A percentile compares a stretch with the other conserved stretches of the same genome.
Evolutionary conservation across 768 basidiomycete species (phyloP).

Genomic region (Leccinum longicurvipes): DNA sequence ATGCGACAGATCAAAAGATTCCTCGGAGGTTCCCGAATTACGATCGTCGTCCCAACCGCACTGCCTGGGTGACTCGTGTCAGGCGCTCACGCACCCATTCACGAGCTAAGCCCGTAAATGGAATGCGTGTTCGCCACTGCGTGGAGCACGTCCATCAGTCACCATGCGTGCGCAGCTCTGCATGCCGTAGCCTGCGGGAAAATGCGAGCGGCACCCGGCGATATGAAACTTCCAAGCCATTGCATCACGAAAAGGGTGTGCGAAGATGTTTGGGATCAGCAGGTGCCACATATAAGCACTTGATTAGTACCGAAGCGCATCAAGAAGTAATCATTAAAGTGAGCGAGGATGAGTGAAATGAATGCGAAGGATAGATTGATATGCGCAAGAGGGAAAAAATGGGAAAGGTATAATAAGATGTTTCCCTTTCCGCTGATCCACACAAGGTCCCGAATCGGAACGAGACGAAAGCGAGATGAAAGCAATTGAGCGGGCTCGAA

Average conservation of each 20-base stretch:
- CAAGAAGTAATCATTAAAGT: constrained; percentile 10
- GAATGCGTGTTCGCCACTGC: constrained; percentile 21
- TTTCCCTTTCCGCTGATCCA: constrained; percentile 5
- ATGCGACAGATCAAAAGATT: constrained; percentile 18
- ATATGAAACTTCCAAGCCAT: constrained; percentile 16
- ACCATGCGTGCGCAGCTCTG: constrained; percentile 24
- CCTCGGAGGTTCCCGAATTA: constrained; percentile 22
- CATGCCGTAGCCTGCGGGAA: constrained; percentile 28
- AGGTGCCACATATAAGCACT: constrained; percentile 2
- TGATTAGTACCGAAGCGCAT: constrained; percentile 11
- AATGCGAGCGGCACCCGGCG: constrained; percentile 15
- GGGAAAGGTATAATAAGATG: constrained; percentile 6
- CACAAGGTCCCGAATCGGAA: constrained; percentile 11
- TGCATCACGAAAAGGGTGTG: constrained; percentile 11
- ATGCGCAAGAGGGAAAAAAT: background rate
- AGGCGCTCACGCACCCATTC: constrained; percentile 13
- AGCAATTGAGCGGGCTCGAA: background rate
- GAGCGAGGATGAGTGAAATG: constrained; percentile 5
- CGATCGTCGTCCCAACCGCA: constrained; percentile 16
- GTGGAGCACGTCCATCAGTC: constrained; percentile 29
- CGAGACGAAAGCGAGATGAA: constrained; percentile 11
- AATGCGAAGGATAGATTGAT: constrained; percentile 7
- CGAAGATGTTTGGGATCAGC: constrained; percentile 5
- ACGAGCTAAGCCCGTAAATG: constrained; percentile 14
- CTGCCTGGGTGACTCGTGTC: constrained; percentile 16